Evolutionary conservation across 495 filamentous ascomycete genomes (phyloP), one percentile per base, ranked within the genome.

Genomic region (Sporormia fimetaria): DNA sequence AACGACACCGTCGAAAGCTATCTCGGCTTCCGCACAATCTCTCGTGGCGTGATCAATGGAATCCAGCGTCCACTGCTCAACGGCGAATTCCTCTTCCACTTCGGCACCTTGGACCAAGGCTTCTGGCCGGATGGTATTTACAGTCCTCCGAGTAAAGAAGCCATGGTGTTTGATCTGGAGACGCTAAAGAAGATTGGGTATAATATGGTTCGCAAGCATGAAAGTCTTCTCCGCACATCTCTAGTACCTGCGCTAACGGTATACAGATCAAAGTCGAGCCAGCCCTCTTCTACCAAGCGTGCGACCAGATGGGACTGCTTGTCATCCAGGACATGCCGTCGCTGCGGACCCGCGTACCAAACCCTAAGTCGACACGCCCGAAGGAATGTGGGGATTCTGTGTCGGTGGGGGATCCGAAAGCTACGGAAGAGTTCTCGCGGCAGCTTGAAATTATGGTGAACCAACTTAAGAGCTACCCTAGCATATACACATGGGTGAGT

Each of bases 281-380:
- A 0, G 70, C 72, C 6, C 61, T 81, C 5, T 82, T 75, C 58
- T 81, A 81, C 56, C 65, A 76, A 22, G 74, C 77, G 16, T 78
- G 74, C 44, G 78, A 82, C 34, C 63, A 73, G 31, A 52, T 81
- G 0, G 78, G 78, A 6, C 56, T 81, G 2, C 53, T 81, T 21
- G 63, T 82, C 14, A 71, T 80, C 39, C 77, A 81, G 48, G 78
- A 82, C 46, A 81, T 81, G 77, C 76, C 76, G 1, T 66, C 75
- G 0, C 61, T 77, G 4, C 37, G 47, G 18, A 49, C 62, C 26
- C 44, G 57, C 15, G 38, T 65, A 8, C 73, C 69, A 17, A 40
- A 20, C 14, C 36, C 22, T 12, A 27, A 4, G 15, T 16, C n/a
- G 5, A 22, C 11, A 20, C 9, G 16, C n/a, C n/a, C n/a, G n/a